phyloP scores from a whole-genome alignment of 345 rosid genomes.

The Eucalyptus melliodora region DNA sequence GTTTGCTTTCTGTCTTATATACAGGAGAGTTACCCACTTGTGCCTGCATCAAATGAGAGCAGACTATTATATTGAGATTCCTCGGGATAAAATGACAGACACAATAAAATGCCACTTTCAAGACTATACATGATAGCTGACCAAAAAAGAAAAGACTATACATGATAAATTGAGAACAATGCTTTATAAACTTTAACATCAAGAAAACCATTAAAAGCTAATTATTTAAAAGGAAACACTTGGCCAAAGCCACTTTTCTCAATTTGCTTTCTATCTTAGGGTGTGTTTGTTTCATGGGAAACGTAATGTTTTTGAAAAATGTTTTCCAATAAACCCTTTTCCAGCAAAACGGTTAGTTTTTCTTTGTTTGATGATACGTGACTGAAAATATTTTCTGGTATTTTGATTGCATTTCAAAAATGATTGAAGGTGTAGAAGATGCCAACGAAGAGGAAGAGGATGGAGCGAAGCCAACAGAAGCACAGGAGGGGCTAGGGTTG shows the following conservation, averaged over 20 bases:
- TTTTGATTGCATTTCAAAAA: too few species aligned
- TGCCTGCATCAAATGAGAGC: conserved; percentile 27
- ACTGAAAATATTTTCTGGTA: too few species aligned
- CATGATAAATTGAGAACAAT: background rate
- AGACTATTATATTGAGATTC: background rate
- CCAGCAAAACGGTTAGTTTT: too few species aligned
- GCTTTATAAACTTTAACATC: background rate
- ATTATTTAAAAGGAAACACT: conserved; percentile 18
- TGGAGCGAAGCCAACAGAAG: too few species aligned
- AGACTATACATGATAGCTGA: background rate
- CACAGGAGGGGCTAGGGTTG: too few species aligned
- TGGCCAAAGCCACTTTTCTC: conserved; percentile 98
- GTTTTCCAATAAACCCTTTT: too few species aligned
- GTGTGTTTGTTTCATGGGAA: too few species aligned
- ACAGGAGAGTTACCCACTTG: conserved; percentile 88
- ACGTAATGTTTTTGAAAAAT: too few species aligned
- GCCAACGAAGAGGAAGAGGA: too few species aligned
- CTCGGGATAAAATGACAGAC: background rate
- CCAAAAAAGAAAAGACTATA: background rate
- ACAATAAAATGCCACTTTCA: background rate
- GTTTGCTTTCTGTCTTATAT: conserved; percentile 66
- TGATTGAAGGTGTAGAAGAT: too few species aligned
- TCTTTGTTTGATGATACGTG: too few species aligned
- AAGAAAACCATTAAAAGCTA: background rate
- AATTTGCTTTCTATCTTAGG: conserved; percentile 52